Percentiles rank a stretch among this genome's conserved stretches.
Conservation (phyloP, 768 basidiomycete species). For the Leccinum barrowsii region DNA sequence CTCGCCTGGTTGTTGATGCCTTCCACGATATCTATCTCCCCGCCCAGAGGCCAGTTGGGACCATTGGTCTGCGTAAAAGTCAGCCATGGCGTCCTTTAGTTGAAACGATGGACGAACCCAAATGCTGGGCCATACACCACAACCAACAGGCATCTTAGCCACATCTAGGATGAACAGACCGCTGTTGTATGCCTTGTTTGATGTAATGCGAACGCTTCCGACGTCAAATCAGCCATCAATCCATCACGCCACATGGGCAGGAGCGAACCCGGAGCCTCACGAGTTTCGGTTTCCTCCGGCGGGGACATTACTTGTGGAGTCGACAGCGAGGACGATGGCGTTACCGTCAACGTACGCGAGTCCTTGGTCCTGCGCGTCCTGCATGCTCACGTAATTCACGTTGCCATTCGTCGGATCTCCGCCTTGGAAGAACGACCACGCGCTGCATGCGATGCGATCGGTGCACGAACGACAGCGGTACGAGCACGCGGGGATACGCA, state of each 20-base stretch:
- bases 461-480: not conserved
- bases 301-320: slow-evolving; percentile 45
- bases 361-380: slow-evolving; percentile 44
- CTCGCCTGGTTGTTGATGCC: slow-evolving; percentile 55
- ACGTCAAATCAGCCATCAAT: not conserved
- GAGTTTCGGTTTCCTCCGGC: slow-evolving; percentile 52
- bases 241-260: not conserved
- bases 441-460: slow-evolving; percentile 32
- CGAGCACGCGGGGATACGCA: slow-evolving; percentile 25
- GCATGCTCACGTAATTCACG: slow-evolving; percentile 54
- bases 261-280: slow-evolving; percentile 26
- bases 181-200: slow-evolving; percentile 51
- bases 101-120: slow-evolving; percentile 34
- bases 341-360: slow-evolving; percentile 61
- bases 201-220: slow-evolving; percentile 60
- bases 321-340: slow-evolving; percentile 59
- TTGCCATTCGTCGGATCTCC: slow-evolving; percentile 68
- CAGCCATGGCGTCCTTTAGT: not conserved
- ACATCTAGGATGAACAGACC: slow-evolving; percentile 78
- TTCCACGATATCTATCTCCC: slow-evolving; percentile 75
- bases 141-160: slow-evolving; percentile 65
- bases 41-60: slow-evolving; percentile 48
- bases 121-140: slow-evolving; percentile 58
- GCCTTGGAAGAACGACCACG: slow-evolving; percentile 59
- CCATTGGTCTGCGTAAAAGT: slow-evolving; percentile 37